Percentiles rank a stretch among this genome's conserved stretches.
Evolutionary conservation across 2,329 filamentous ascomycete genomes (phyloP).

Genomic region (Aureobasidium sp.): DNA sequence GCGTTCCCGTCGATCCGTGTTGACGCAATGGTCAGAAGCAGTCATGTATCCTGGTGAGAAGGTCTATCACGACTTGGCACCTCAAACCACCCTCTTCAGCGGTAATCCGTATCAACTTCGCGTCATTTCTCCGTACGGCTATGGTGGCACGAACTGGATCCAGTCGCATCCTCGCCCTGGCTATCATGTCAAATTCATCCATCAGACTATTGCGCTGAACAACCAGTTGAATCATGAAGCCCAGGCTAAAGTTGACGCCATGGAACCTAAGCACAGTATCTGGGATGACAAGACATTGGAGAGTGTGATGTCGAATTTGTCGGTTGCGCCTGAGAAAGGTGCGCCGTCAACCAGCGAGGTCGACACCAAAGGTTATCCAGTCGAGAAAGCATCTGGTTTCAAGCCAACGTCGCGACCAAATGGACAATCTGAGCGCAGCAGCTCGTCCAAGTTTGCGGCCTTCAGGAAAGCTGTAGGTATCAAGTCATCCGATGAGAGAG

Average conservation of each 20-base stretch:
- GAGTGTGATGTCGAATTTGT: conserved; percentile 22
- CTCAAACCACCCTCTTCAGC: conserved; percentile 21
- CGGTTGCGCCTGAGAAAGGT: neutral
- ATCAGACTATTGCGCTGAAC: conserved; percentile 33
- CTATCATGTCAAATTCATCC: conserved; percentile 30
- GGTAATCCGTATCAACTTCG: conserved; percentile 31
- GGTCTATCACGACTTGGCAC: conserved; percentile 27
- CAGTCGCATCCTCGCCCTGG: conserved; percentile 25
- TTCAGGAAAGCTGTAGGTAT: conserved; percentile 36
- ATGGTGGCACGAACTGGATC: conserved; percentile 21
- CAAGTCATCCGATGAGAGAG: conserved; percentile 31
- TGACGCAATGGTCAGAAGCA: conserved; percentile 38
- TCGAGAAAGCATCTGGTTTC: neutral
- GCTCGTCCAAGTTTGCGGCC: conserved; percentile 25
- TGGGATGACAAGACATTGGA: conserved; percentile 31
- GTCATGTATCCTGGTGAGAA: conserved; percentile 40
- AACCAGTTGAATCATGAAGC: conserved; percentile 31
- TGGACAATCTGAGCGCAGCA: conserved; percentile 18
- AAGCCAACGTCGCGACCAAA: neutral
- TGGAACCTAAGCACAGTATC: conserved; percentile 33
- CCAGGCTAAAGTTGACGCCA: conserved; percentile 28
- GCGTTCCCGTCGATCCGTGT: conserved; percentile 31
- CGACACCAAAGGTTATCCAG: neutral
- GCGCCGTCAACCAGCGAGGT: conserved; percentile 16
- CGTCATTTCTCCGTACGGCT: conserved; percentile 32